Conservation (phyloP, 2,329 filamentous ascomycete species). For the Scleromitrula shiraiana region DNA sequence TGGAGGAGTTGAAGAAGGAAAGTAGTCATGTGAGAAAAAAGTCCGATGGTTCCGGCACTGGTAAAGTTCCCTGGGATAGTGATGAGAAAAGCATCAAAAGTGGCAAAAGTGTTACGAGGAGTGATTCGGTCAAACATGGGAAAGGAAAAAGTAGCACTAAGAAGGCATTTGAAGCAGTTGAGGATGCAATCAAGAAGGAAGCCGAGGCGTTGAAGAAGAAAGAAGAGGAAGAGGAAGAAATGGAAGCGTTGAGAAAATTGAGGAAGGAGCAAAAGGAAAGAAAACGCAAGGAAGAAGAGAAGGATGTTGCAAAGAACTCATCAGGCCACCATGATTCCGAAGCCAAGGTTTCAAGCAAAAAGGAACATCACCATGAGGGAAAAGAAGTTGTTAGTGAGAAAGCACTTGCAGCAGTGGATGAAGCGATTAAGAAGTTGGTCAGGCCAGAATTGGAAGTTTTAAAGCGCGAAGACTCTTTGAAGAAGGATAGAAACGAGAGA, state of each 20-base stretch:
- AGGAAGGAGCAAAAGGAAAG: conserved; percentile 5
- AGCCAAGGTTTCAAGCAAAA: not conserved
- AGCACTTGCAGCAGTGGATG: conserved; percentile 6
- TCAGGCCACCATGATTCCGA: conserved; percentile 1
- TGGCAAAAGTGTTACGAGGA: conserved; percentile 1
- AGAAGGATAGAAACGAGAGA: conserved; percentile 4
- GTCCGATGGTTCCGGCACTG: conserved; percentile 2
- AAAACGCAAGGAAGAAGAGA: conserved; percentile 9
- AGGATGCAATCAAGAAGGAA: conserved; percentile 10
- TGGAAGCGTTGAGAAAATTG: conserved; percentile 7
- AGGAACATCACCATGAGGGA: not conserved
- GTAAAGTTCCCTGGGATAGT: conserved; percentile 6
- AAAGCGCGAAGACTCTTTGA: conserved; percentile 3
- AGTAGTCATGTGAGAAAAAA: conserved; percentile 2
- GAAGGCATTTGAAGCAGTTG: conserved; percentile 9
- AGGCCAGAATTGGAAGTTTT: conserved; percentile 3
- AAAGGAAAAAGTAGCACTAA: conserved; percentile 9
- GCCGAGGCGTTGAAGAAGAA: conserved; percentile 8
- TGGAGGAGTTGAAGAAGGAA: conserved; percentile 10
- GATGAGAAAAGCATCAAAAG: conserved; percentile 4
- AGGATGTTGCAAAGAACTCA: conserved; percentile 2
- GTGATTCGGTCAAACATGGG: conserved; percentile 3
- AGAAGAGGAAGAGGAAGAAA: conserved; percentile 7
- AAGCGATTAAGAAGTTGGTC: conserved; percentile 4
- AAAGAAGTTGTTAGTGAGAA: conserved; percentile 2